Evolutionary conservation across 2,329 filamentous ascomycete species (phyloP).

Genomic region (Penicillium sp.): DNA sequence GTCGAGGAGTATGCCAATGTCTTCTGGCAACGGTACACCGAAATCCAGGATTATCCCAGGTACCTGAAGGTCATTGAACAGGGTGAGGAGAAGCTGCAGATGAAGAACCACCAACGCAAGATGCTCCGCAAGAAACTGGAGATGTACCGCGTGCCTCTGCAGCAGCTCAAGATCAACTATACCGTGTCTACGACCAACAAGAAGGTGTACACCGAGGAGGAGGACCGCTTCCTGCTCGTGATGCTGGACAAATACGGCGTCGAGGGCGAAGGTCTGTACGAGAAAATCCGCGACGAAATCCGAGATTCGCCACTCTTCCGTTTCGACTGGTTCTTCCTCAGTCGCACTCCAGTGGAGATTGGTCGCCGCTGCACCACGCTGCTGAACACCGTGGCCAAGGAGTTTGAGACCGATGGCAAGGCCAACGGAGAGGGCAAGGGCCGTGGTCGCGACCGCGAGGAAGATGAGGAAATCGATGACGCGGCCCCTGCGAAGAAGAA

Average conservation of each 20-base stretch:
- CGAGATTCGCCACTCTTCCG: constrained; percentile 90
- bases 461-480: constrained; percentile 78
- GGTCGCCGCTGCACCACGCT: constrained; percentile 89
- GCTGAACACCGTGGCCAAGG: constrained; percentile 87
- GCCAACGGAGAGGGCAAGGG: constrained; percentile 69
- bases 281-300: constrained; percentile 95
- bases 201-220: constrained; percentile 98
- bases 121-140: constrained; percentile 92
- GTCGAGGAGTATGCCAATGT: constrained; percentile 88
- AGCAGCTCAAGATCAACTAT: constrained; percentile 98
- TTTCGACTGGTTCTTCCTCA: constrained; percentile 99
- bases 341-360: constrained; percentile 86
- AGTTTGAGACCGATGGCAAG: constrained; percentile 78
- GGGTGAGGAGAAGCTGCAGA: constrained; percentile 82
- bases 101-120: constrained; percentile 87
- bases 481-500: constrained; percentile 91
- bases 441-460: constrained; percentile 56
- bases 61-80: constrained; percentile 85
- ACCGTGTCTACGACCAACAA: constrained; percentile 99
- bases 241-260: constrained; percentile 89
- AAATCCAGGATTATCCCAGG: constrained; percentile 84
- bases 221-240: constrained; percentile 91
- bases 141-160: constrained; percentile 92
- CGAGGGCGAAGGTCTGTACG: constrained; percentile 84
- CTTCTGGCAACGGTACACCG: constrained; percentile 92